Conservation (phyloP, 306 rosid genomes). For the barrel medic (Medicago truncatula) region MtrunA17r5.0-ANR NC_053045.1:2762501-2763000, state of each 20-base stretch:
- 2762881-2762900: conserved; percentile 27
- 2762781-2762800: neutral
- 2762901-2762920: neutral
- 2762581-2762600: neutral
- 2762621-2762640: neutral
- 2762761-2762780: neutral
- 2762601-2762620: neutral
- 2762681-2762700: conserved; percentile 62
- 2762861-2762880: conserved; percentile 12
- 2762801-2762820: neutral
- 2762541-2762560: neutral
- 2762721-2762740: conserved; percentile 84
- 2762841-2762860: conserved; percentile 1
- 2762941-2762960: neutral
- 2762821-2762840: neutral
- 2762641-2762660: conserved; percentile 66
- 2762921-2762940: neutral
- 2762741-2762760: conserved; percentile 58
- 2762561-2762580: neutral
- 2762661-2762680: conserved; percentile 66
- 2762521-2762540: neutral
- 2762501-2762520: too few species aligned
- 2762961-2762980: too few species aligned
- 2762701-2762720: conserved; percentile 64
- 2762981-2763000: neutral